Percentiles rank a stretch among this genome's conserved stretches.
phyloP scores from a whole-genome alignment of 179 eudicot species.

The Heliamphora pulchella region DNA sequence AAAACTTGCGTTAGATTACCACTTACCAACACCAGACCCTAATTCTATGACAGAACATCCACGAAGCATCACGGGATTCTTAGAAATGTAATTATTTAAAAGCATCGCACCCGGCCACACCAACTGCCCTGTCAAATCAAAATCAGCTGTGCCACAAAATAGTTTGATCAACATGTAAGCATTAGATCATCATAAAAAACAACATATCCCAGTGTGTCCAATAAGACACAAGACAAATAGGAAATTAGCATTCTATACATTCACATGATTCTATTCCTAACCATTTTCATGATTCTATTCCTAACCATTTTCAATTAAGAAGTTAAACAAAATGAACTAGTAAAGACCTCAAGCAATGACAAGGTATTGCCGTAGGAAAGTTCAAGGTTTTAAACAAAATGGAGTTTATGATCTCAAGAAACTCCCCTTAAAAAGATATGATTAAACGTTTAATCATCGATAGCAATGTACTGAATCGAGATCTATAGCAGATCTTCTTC shows the following conservation, averaged over 20 bases:
- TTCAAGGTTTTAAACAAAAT: not conserved
- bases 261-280: no score
- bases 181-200: not conserved
- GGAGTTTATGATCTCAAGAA: not conserved
- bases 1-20: not conserved
- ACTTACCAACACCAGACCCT: constrained; percentile 96
- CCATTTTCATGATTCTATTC: not conserved
- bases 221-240: not conserved
- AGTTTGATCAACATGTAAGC: constrained; percentile 2
- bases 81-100: constrained; percentile 66
- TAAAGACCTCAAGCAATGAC: not conserved
- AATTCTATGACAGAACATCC: constrained; percentile 76
- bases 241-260: not conserved
- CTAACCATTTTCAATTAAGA: not conserved
- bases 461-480: constrained; percentile 4
- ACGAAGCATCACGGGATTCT: constrained; percentile 57
- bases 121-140: constrained; percentile 93
- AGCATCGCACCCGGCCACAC: constrained; percentile 96
- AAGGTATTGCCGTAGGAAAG: not conserved
- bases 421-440: not conserved
- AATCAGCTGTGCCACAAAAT: constrained; percentile 61
- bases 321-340: not conserved
- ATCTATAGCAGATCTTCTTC: constrained; percentile 4
- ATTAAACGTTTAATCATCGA: not conserved
- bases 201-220: not conserved